These are phyloP conservation scores for Glomus cerebriforme DNA, from an alignment of 192 early-diverging fungal species.

Conservation along the genomic window DNA sequence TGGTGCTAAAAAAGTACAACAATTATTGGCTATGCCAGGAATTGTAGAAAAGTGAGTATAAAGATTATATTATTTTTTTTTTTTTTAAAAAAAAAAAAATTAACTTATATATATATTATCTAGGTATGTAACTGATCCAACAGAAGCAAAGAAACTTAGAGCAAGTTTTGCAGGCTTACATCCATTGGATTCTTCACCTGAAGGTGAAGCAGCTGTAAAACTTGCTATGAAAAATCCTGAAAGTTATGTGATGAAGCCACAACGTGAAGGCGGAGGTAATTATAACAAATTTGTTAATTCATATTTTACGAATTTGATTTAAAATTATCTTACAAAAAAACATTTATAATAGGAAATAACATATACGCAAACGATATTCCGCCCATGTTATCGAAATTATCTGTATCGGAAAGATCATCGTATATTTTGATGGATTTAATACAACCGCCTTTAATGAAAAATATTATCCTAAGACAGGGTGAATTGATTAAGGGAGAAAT, in stretches of 20 bases:
- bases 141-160: slow-evolving; percentile 56
- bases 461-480: slow-evolving; percentile 79
- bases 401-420: slow-evolving; percentile 68
- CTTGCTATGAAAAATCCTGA: slow-evolving; percentile 65
- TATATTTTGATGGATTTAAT: slow-evolving; percentile 98
- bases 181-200: slow-evolving; percentile 72
- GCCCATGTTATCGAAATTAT: slow-evolving; percentile 50
- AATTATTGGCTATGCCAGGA: slow-evolving; percentile 81
- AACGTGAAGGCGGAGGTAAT: slow-evolving; percentile 91
- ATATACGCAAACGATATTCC: slow-evolving; percentile 87
- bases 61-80: neutral
- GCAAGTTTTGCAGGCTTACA: slow-evolving; percentile 88
- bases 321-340: neutral
- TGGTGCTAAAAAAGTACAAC: slow-evolving; percentile 97
- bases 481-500: slow-evolving; percentile 69
- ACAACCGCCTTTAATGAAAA: slow-evolving; percentile 69
- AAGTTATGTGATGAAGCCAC: slow-evolving; percentile 90
- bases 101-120: neutral
- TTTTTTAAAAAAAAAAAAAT: neutral
- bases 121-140: slow-evolving; percentile 51
- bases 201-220: slow-evolving; percentile 68
- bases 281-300: neutral
- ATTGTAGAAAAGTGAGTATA: slow-evolving; percentile 75
- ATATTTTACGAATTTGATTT: neutral
- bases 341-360: slow-evolving; percentile 66